These are phyloP conservation scores for Cordyceps farinosa DNA, from an alignment of 2,329 filamentous ascomycete species.

Conservation along the genomic window DNA sequence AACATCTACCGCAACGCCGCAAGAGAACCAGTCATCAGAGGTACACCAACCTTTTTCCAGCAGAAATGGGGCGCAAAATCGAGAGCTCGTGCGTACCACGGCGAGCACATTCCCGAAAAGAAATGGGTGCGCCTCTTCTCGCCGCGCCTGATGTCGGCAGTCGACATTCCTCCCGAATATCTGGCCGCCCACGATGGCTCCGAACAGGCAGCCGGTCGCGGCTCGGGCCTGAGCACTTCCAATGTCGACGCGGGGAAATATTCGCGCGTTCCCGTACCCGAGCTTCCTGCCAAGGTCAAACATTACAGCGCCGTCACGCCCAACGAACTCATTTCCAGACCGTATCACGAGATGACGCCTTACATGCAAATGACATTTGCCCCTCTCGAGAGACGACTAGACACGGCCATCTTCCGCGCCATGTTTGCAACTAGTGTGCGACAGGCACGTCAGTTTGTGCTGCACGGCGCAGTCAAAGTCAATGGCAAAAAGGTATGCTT, in stretches of 20 bases:
- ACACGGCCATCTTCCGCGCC: constrained; percentile 91
- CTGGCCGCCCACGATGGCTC: constrained; percentile 80
- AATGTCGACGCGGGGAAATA: constrained; percentile 33
- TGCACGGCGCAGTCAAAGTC: constrained; percentile 90
- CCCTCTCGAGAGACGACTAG: constrained; percentile 83
- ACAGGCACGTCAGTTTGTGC: constrained; percentile 90
- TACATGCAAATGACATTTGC: constrained; percentile 97
- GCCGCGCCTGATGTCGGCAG: constrained; percentile 73
- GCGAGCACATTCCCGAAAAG: constrained; percentile 87
- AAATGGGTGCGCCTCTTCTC: constrained; percentile 95
- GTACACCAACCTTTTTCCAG: constrained; percentile 78
- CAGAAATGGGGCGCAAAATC: constrained; percentile 97
- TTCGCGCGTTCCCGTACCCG: constrained; percentile 28
- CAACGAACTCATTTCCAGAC: constrained; percentile 32
- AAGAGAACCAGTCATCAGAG: constrained; percentile 29
- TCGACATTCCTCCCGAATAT: constrained; percentile 78
- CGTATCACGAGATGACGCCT: constrained; percentile 58
- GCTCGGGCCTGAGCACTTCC: constrained; percentile 58
- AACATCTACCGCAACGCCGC: constrained; percentile 58
- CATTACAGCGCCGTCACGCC: constrained; percentile 29
- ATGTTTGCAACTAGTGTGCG: constrained; percentile 90
- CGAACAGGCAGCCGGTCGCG: constrained; percentile 76
- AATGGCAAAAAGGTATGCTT: constrained; percentile 85
- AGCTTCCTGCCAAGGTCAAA: constrained; percentile 20
- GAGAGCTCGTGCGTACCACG: constrained; percentile 80